Evolutionary conservation across 192 early-diverging fungal species (phyloP).

Genomic region (Coemansia pectinata): DNA sequence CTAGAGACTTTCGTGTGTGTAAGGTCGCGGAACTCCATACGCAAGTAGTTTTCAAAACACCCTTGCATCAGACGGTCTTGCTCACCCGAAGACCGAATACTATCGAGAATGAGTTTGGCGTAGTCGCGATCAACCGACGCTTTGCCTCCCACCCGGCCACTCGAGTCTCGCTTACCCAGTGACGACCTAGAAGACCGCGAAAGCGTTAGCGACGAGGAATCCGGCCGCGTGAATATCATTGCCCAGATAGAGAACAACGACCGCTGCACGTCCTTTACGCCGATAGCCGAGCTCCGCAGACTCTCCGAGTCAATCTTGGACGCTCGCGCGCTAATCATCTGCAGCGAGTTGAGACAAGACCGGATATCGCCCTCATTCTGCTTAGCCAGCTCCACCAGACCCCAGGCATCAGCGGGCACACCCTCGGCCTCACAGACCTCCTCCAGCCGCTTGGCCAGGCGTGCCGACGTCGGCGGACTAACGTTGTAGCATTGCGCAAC

Average conservation of each 20-base stretch:
- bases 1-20: conserved; percentile 66
- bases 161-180: conserved; percentile 13
- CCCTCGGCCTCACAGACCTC: conserved; percentile 80
- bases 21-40: conserved; percentile 76
- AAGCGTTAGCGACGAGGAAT: conserved; percentile 14
- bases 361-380: conserved; percentile 86
- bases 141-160: neutral
- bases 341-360: conserved; percentile 84
- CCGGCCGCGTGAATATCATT: conserved; percentile 66
- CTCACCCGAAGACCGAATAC: conserved; percentile 66
- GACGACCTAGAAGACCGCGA: conserved; percentile 8
- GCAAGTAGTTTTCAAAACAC: conserved; percentile 89
- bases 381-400: conserved; percentile 74
- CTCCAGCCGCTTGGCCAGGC: conserved; percentile 73
- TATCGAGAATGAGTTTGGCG: conserved; percentile 46
- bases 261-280: conserved; percentile 78
- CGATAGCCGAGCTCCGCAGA: conserved; percentile 57
- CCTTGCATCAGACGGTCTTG: conserved; percentile 87
- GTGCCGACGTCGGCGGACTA: conserved; percentile 60
- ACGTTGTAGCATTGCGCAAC: conserved; percentile 76
- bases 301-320: conserved; percentile 50
- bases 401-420: conserved; percentile 70
- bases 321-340: conserved; percentile 43
- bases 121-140: conserved; percentile 16
- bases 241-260: conserved; percentile 83